Percentiles rank a stretch among this genome's conserved stretches.
Conservation (phyloP, 176 grass and related monocot genomes). For the Avena sativa region DNA sequence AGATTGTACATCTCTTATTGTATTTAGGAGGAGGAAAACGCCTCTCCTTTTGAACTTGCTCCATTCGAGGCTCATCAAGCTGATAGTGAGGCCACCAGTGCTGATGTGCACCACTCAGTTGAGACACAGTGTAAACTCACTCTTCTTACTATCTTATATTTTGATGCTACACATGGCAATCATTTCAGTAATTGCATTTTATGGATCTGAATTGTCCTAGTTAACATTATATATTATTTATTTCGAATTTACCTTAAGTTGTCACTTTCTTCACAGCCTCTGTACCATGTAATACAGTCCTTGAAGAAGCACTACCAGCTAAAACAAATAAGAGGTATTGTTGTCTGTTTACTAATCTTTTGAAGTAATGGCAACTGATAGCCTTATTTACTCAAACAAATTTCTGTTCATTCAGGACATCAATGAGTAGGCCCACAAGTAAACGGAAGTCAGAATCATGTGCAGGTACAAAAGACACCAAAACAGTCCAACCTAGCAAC, state of each 20-base stretch:
- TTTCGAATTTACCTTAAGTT: conserved; percentile 21
- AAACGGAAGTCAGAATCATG: conserved; percentile 46
- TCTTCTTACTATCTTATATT: conserved; percentile 21
- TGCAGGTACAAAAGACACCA: conserved; percentile 27
- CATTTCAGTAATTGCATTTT: conserved; percentile 22
- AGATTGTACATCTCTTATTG: background rate
- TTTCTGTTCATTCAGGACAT: conserved; percentile 39
- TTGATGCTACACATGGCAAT: background rate
- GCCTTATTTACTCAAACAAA: background rate
- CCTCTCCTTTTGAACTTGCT: background rate
- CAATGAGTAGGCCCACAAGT: conserved; percentile 14
- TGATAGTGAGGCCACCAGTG: background rate
- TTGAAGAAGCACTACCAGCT: conserved; percentile 27
- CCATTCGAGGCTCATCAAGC: conserved; percentile 16
- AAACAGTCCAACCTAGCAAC: background rate
- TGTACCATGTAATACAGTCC: background rate
- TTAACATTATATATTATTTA: background rate
- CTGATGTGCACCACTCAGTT: conserved; percentile 11
- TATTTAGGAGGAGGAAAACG: conserved; percentile 32
- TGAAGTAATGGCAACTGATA: background rate
- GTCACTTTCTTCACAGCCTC: conserved; percentile 37
- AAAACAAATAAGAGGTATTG: conserved; percentile 47
- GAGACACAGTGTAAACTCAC: conserved; percentile 51
- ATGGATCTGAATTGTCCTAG: conserved; percentile 1
- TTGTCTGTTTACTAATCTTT: conserved; percentile 9